phyloP scores from a whole-genome alignment of 2,329 filamentous ascomycete genomes.

The Pyricularia pennisetigena region DNA sequence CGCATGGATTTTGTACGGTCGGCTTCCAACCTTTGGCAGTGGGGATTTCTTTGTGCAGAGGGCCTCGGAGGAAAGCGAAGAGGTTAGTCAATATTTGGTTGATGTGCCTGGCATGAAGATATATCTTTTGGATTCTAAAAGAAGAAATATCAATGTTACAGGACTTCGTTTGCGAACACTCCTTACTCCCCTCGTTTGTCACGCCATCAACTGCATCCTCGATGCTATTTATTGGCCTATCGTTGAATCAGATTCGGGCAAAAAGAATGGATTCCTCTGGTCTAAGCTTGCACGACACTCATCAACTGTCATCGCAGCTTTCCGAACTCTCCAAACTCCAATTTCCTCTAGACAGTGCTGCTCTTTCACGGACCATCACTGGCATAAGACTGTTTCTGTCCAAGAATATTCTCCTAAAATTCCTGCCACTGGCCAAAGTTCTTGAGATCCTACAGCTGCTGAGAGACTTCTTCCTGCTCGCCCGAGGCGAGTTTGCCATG shows the following conservation, averaged over 20 bases:
- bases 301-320: conserved; percentile 56
- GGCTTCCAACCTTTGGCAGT: conserved; percentile 64
- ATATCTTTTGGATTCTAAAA: not conserved
- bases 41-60: conserved; percentile 79
- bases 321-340: conserved; percentile 56
- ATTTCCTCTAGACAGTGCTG: conserved; percentile 64
- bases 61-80: conserved; percentile 26
- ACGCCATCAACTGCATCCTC: conserved; percentile 64
- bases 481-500: conserved; percentile 84
- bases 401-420: conserved; percentile 69
- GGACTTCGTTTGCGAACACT: conserved; percentile 48
- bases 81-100: conserved; percentile 19
- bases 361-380: conserved; percentile 62
- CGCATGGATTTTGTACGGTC: conserved; percentile 84
- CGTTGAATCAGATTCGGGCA: conserved; percentile 71
- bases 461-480: conserved; percentile 78
- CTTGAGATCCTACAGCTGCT: conserved; percentile 68
- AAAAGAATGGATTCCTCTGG: conserved; percentile 3
- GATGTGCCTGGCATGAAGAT: not conserved
- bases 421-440: conserved; percentile 70
- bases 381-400: conserved; percentile 75
- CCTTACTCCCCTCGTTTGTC: conserved; percentile 71
- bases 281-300: conserved; percentile 42
- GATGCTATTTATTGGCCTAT: conserved; percentile 84
- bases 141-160: conserved; percentile 15